Percentiles rank a stretch among this genome's conserved stretches.
These are phyloP conservation scores for Suhomyces choctaworum DNA, from an alignment of 1,139 yeast species.

Conservation along the genomic window DNA sequence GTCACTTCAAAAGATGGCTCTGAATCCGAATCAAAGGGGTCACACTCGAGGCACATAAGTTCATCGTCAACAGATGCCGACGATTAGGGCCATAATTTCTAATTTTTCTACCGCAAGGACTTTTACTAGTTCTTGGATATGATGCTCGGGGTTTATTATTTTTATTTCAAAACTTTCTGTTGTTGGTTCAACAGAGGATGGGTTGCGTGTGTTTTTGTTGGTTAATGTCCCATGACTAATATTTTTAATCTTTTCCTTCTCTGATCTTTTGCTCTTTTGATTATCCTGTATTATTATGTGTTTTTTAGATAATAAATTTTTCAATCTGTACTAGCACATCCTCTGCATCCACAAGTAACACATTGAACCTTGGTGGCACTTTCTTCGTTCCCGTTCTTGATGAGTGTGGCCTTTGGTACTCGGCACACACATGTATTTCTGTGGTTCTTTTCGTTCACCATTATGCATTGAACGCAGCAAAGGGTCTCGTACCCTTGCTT, in stretches of 20 bases:
- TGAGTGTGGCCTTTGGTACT: conserved; percentile 64
- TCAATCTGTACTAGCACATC: conserved; percentile 82
- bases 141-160: no score
- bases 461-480: conserved; percentile 82
- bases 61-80: conserved; percentile 11
- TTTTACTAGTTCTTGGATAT: no score
- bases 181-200: conserved; percentile 8
- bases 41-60: conserved; percentile 3
- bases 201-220: conserved; percentile 5
- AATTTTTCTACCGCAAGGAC: no score
- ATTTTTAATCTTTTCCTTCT: conserved; percentile 5
- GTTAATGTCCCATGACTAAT: conserved; percentile 1
- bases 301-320: conserved; percentile 5
- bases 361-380: conserved; percentile 54
- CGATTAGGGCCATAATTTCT: conserved; percentile 3
- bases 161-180: conserved; percentile 8
- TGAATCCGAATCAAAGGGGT: conserved; percentile 4
- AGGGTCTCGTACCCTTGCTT: conserved; percentile 85
- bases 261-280: conserved; percentile 1
- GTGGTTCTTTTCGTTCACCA: conserved; percentile 60
- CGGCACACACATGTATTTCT: conserved; percentile 80
- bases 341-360: conserved; percentile 85
- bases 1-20: conserved; percentile 10
- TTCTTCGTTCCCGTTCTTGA: conserved; percentile 32
- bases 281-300: conserved; percentile 11